Conservation (phyloP, 805 yeast species). For the Candida insectorum region DNA sequence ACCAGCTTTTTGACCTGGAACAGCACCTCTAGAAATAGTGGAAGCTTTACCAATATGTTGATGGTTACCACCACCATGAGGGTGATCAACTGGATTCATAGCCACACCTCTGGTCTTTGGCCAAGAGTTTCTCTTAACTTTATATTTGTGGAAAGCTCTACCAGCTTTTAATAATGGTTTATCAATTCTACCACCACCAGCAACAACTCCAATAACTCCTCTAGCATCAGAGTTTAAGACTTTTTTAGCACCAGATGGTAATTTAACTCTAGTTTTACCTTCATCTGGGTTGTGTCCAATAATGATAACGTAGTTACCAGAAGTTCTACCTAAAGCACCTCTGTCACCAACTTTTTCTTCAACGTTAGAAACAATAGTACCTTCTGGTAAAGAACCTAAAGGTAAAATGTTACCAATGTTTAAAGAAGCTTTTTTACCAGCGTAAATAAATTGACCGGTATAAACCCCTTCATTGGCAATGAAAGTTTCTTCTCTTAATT, state of each 20-base stretch:
- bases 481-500: conserved; percentile 96
- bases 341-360: conserved; percentile 99
- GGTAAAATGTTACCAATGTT: conserved; percentile 97
- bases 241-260: conserved; percentile 99
- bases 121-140: conserved; percentile 99
- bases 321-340: conserved; percentile 99
- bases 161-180: conserved; percentile 99
- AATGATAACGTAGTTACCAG: conserved; percentile 98
- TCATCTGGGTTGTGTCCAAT: conserved; percentile 99
- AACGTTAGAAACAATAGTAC: conserved; percentile 97
- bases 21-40: conserved; percentile 98
- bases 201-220: conserved; percentile 99
- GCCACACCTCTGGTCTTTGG: conserved; percentile 99
- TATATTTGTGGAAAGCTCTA: conserved; percentile 99
- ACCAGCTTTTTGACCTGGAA: conserved; percentile 99
- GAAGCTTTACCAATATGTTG: conserved; percentile 99
- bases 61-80: conserved; percentile 99
- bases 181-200: conserved; percentile 99
- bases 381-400: conserved; percentile 96
- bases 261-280: conserved; percentile 98
- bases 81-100: conserved; percentile 99
- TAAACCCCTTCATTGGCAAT: conserved; percentile 99
- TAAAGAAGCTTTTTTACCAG: conserved; percentile 97
- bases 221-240: conserved; percentile 92
- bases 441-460: conserved; percentile 99